Conservation (phyloP, 768 basidiomycete species). For the Lactifluus echinatus region DNA sequence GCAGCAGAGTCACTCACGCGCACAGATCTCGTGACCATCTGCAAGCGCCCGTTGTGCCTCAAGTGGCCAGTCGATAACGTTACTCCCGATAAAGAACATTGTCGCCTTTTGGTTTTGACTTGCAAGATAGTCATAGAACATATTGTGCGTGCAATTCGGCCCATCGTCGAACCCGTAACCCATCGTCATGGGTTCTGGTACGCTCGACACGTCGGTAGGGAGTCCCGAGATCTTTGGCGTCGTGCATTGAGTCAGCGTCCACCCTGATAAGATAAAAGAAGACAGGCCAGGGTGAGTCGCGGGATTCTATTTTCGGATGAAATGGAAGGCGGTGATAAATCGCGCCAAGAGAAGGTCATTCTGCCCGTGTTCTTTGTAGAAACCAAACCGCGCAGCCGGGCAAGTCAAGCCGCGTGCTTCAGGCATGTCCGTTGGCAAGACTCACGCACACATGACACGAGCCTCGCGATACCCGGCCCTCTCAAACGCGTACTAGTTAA, state of each 20-base stretch:
- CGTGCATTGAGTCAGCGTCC: constrained; percentile 36
- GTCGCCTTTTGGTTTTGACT: constrained; percentile 53
- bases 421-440: too few species aligned
- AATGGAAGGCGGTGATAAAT: too few species aligned
- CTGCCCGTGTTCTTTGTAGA: too few species aligned
- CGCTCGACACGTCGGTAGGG: constrained; percentile 34
- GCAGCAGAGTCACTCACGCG: constrained; percentile 44
- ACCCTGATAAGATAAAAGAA: constrained; percentile 26
- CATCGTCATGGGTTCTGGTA: constrained; percentile 50
- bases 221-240: constrained; percentile 40
- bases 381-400: too few species aligned
- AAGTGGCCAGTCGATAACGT: constrained; percentile 46
- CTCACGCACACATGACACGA: neutral
- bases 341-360: too few species aligned
- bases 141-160: constrained; percentile 56
- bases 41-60: constrained; percentile 44
- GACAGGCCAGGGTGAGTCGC: neutral
- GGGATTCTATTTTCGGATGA: neutral
- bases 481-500: neutral
- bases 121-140: constrained; percentile 47
- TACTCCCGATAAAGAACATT: constrained; percentile 57
- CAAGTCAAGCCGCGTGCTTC: too few species aligned
- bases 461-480: neutral
- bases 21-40: constrained; percentile 49
- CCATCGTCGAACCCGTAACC: constrained; percentile 61